Conservation (phyloP, 1,284 basidiomycete species). For the Coniophora puteana region DNA sequence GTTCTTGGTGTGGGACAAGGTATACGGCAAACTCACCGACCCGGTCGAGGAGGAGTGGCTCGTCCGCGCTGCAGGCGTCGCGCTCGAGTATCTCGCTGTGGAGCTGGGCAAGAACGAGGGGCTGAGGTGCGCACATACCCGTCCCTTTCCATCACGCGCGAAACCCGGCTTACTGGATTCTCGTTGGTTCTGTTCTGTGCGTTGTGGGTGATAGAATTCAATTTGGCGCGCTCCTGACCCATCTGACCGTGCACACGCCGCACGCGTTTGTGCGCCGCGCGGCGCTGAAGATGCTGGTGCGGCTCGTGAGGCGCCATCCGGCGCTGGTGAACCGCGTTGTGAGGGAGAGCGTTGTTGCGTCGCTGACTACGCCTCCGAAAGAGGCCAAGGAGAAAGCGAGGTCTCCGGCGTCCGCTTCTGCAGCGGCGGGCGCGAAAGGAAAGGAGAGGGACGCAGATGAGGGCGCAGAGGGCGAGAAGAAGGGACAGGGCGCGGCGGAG, state of each 20-base stretch:
- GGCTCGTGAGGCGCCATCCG: conserved; percentile 31
- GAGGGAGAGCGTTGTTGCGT: conserved; percentile 49
- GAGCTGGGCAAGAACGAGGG: conserved; percentile 56
- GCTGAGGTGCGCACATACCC: conserved; percentile 47
- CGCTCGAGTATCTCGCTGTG: conserved; percentile 45
- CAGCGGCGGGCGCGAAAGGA: too few species aligned
- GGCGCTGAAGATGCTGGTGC: conserved; percentile 42
- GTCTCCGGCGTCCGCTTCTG: too few species aligned
- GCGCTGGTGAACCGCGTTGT: conserved; percentile 49
- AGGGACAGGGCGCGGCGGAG: conserved; percentile 33
- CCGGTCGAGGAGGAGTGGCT: conserved; percentile 77
- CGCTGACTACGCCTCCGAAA: too few species aligned
- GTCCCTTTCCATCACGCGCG: background rate
- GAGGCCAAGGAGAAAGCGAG: too few species aligned
- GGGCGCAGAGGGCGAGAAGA: conserved; percentile 21
- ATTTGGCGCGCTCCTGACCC: conserved; percentile 63
- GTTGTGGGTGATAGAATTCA: conserved; percentile 38
- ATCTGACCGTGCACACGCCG: conserved; percentile 61
- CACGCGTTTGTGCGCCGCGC: conserved; percentile 50
- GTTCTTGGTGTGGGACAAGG: conserved; percentile 85
- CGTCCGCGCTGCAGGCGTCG: conserved; percentile 59
- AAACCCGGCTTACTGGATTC: background rate
- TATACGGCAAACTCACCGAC: conserved; percentile 70
- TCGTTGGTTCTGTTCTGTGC: conserved; percentile 10
- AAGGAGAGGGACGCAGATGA: conserved; percentile 13